Evolutionary conservation across 768 basidiomycete species (phyloP), one percentile per base, ranked within the genome.

Genomic region (Xerocomellus amylosporus): DNA sequence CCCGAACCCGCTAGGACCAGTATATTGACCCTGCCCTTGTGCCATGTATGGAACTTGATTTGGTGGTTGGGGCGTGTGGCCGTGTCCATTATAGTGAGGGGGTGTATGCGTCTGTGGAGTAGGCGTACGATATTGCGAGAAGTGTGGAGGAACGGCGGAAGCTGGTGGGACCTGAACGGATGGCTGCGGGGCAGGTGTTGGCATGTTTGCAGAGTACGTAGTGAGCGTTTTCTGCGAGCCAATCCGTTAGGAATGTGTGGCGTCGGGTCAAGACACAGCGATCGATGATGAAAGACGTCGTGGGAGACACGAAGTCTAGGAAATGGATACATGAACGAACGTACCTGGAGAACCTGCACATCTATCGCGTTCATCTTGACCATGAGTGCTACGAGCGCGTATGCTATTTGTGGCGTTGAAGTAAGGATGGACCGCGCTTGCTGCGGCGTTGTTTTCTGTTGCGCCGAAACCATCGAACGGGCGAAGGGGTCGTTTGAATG

Each of bases 301-400:
- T 38, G 24, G 43, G 45, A 42, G 47, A 37, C 15, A 30, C n/a
- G 14, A 51, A 26, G 30, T 20, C 31, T 44, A 52, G 12, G 5
- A 30, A 38, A 24, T 19, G 1, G 31, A 54, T 13, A 37, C 19
- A 19, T 33, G 39, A 34, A 37, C 1, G 19, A 10, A 39, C 74
- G 38, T 55, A 88, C 88, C 75, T 89, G 87, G 59, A 90, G 82
- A 8, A 89, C 87, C 42, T 89, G 84, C 45, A 87, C 76, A 46
- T 89, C 83, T 36, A 90, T 77, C 0, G 86, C 86, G 52, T 86
- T 84, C 73, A 90, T 82, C 52, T 81, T 82, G 20, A 89, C 87
- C 87, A 90, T 88, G 36, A 90, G 79, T 0, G 79, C 79, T 54
- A 91, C 87, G 0, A 91, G 74, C 2, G 86, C 87, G 68, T 88